These are phyloP conservation scores for Xylaria sp. DNA, from an alignment of 2,329 filamentous ascomycete species.

Conservation along the genomic window DNA sequence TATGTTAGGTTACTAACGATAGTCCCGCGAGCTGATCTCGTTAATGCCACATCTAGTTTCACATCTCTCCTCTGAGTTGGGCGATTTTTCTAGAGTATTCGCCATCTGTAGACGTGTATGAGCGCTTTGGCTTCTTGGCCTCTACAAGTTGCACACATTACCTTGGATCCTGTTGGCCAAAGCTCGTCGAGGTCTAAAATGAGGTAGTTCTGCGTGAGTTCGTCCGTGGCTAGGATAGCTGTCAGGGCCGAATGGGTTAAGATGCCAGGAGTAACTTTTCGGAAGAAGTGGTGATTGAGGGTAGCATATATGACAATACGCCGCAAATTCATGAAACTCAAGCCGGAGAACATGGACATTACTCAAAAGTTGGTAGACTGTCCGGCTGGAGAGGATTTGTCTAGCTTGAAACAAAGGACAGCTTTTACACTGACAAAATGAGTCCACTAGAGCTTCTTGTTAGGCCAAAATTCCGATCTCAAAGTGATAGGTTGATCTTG, in stretches of 20 bases:
- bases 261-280: constrained; percentile 34
- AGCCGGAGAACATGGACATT: constrained; percentile 22
- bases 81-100: constrained; percentile 34
- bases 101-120: constrained; percentile 15
- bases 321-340: constrained; percentile 13
- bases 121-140: not conserved
- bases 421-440: constrained; percentile 23
- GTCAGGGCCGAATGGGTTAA: constrained; percentile 33
- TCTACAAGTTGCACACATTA: not conserved
- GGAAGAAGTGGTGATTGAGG: constrained; percentile 36
- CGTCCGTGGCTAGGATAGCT: constrained; percentile 21
- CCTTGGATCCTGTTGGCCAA: constrained; percentile 26
- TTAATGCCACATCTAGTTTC: constrained; percentile 21
- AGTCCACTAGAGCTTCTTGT: constrained; percentile 22
- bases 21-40: not conserved
- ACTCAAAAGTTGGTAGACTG: constrained; percentile 18
- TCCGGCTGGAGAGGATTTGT: constrained; percentile 22
- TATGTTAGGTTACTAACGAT: not conserved
- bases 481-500: constrained; percentile 1
- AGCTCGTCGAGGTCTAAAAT: constrained; percentile 31
- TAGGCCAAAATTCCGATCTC: not conserved
- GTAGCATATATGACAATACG: constrained; percentile 38
- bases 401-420: constrained; percentile 23
- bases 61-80: constrained; percentile 29
- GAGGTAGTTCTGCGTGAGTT: constrained; percentile 23